These are phyloP conservation scores for Cercospora sojina DNA, from an alignment of 2,329 filamentous ascomycete species.

Conservation along the genomic window DNA sequence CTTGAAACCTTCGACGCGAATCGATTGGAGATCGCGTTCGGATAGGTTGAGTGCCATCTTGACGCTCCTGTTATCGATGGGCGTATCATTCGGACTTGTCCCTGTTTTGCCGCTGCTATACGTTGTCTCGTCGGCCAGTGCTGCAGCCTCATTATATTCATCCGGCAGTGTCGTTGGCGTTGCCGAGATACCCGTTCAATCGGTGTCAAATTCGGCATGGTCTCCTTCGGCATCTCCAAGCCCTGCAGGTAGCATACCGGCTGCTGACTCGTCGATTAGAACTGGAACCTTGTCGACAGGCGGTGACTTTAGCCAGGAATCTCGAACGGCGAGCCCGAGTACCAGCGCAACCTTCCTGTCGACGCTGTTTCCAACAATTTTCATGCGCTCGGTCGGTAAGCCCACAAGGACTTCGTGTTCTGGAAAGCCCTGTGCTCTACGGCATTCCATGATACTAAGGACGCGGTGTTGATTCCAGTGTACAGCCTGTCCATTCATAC, in stretches of 20 bases:
- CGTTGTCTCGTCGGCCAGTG: not conserved
- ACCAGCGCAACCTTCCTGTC: slow-evolving; percentile 66
- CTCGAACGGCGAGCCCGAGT: slow-evolving; percentile 62
- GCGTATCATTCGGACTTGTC: not conserved
- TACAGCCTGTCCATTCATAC: slow-evolving; percentile 54
- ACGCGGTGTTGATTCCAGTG: slow-evolving; percentile 67
- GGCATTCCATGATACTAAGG: slow-evolving; percentile 64
- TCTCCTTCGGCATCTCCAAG: not conserved
- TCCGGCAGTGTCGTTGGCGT: not conserved
- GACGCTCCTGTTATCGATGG: slow-evolving; percentile 23
- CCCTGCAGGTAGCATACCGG: slow-evolving; percentile 10
- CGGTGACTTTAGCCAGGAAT: slow-evolving; percentile 50
- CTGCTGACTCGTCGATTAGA: slow-evolving; percentile 4
- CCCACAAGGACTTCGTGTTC: slow-evolving; percentile 72
- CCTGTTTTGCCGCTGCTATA: not conserved
- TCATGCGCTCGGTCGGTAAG: slow-evolving; percentile 54
- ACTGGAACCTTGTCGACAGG: not conserved
- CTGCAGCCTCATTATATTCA: not conserved
- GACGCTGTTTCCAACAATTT: slow-evolving; percentile 74
- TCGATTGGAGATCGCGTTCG: slow-evolving; percentile 15
- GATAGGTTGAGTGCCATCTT: slow-evolving; percentile 25
- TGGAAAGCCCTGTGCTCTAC: slow-evolving; percentile 67
- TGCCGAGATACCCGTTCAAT: not conserved
- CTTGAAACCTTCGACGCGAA: slow-evolving; percentile 10
- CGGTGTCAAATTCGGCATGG: not conserved